Base-by-base conservation (phyloP, 768 basidiomycete species). In the Auriscalpium vulgare region DNA sequence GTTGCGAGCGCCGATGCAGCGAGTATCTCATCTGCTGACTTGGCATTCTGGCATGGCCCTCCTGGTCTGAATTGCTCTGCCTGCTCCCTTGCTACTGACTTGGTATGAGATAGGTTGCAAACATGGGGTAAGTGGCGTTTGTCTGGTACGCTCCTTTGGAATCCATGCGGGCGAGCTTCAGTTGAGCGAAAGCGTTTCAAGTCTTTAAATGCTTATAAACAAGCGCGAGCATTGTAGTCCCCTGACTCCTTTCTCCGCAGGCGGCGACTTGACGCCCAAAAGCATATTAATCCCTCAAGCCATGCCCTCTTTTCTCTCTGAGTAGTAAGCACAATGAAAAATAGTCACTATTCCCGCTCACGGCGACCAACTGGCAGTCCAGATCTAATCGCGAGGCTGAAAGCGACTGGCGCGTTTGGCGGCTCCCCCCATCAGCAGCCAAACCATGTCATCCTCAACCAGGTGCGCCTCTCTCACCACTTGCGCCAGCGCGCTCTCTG, bases 361-460 rank as follows among this genome's bases (percentile, higher is more conserved):
- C 46, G 52, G 34, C 17, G 40, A 34, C 8, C 45, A 10, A 44
- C 34, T n/a, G 36, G n/a, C 59, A 95, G 91, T 66, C 93, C 94
- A 14, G 77, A 91, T 65, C 71, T 98, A 56, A 75, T 95, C 54
- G 69, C 75, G 38, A 84, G 89, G 44, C 82, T 97, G 43, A 75
- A 74, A 60, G 71, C 67, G 36, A 86, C 86, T 7, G 83, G 83
- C 2, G 79, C 72, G 0, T 92, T 93, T 66, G 64, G 70, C n/a
- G 64, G 62, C 45, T 83, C 85, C 54, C 82, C 85, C 58, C 83
- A 88, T 63, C 74, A 75, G 14, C 74, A 70, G 37, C 90, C 92
- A 9, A 97, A 97, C 72, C 93, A 97, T 71, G 75, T 97, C 57
- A 87, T 95, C 56, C 74, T 95, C 63, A 94, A 94, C 67, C 90